Base-by-base conservation (phyloP, 495 filamentous ascomycete genomes). In the Geopyxis carbonaria region DNA sequence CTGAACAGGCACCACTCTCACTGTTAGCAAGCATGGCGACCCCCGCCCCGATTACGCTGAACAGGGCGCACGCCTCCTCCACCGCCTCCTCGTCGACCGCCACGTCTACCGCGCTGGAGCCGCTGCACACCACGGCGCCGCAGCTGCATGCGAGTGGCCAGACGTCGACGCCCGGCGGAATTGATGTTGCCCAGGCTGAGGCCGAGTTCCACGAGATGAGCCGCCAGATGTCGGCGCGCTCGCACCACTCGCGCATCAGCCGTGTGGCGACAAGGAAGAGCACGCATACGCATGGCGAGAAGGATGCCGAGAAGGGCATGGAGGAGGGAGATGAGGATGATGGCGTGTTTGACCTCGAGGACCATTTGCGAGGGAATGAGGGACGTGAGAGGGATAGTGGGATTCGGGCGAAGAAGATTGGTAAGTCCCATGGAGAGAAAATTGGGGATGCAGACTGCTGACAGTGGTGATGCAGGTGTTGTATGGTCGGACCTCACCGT, bases 401-500 rank as follows among this genome's bases (percentile, higher is more conserved):
- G 2, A 87, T 89, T 48, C 73, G 72, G 48, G 64, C 72, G 15
- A 92, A 92, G 59, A 70, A 75, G 38, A 75, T 86, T 31, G 76
- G 67, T 65, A 34, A 34, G 57, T 33, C 40, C 13, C 13, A 16
- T 30, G 8, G 22, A 21, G 33, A 14, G 35, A 4, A 3, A 11
- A 22, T 37, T 37, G 23, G 15, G 22, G 11, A 2, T 28, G 22
- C 20, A 7, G 16, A 19, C 10, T 4, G 8, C 7, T 19, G 10
- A 22, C n/a, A 19, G 19, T 42, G 21, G 39, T 45, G 19, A 43
- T 50, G 29, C 20, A 68, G 71, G 79, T 32, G 80, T 89, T 0
- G 68, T 80, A 31, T 92, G 80, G 80, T 70, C 85, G 31, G 66
- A 69, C 22, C 60, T 92, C 28, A 79, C 79, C 0, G 81, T 89